Evolutionary conservation across 441 rosid genomes (phyloP), one percentile per base, ranked within the genome.

Genomic region (Aleurites moluccanus): DNA sequence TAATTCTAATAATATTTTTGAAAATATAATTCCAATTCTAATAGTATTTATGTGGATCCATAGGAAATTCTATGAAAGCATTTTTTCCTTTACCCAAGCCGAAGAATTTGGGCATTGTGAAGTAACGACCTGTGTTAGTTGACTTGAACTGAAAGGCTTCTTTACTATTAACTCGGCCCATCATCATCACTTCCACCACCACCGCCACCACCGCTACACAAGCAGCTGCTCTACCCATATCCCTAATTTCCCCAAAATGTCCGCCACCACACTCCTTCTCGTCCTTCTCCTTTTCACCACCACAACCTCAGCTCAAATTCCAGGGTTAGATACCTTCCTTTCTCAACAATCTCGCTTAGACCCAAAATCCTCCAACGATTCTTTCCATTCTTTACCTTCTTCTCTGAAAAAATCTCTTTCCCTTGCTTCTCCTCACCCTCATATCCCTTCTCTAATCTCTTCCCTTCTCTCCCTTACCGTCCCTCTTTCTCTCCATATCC

Each of bases 321-420:
- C 86, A 5, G 98, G 97, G 72, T 81, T 95, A 10, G 97, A 93
- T 88, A 75, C 91, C 75, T 91, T 93, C 87, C 85, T 95, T 21
- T 86, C 85, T 62, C 83, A 80, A 30, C 95, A 88, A 70, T 91
- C 84, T 74, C 86, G 79, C 42, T n/a, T 77, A 49, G 76, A 61
- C 64, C 60, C 73, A 3, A 64, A 67, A 21, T 73, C 73, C 65
- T 11, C 88, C 55, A 28, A 88, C 75, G 92, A 92, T 78, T 79
- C 94, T 5, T 90, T 87, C 80, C 38, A 45, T 62, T 86, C 73
- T 77, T 55, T 86, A 78, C 84, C 94, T 0, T 85, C 92, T 10
- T 85, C 90, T 68, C 79, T 91, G 74, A 90, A 82, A 33, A 87
- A 84, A 13, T 77, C 89, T 2, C 93, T 89, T 55, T 83, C 93